Evolutionary conservation across 1,284 basidiomycete species (phyloP), one percentile per base, ranked within the genome.

Genomic region (Trichosporon sp.): DNA sequence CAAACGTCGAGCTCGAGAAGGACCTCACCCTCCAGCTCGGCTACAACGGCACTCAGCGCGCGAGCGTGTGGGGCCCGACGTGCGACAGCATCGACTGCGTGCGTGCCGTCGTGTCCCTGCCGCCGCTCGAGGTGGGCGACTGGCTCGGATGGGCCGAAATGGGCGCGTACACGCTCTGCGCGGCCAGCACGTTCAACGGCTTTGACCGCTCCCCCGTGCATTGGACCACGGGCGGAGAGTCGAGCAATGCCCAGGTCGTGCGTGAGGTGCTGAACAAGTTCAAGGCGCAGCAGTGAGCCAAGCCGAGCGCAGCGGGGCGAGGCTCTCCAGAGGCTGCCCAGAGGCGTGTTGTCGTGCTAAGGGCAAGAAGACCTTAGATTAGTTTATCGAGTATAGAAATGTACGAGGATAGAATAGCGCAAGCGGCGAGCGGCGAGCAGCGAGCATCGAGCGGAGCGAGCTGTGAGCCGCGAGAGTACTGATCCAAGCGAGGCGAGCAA

Each of bases 141-240:
- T 97, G 94, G 94, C 87, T 97, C 7, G 91, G 91, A 6, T 96
- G 94, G 86, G 89, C 90, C 68, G 90, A 92, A 78, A 96, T 97
- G 94, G 94, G 94, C 54, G 94, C 94, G 12, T 97, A 97, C 84
- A 96, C 94, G 16, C 87, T 94, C 74, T 96, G 92, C 78, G 94
- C 94, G 0, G 92, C 94, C 21, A 92, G 90, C 83, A 89, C 90
- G 78, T 95, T 94, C 86, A 95, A 95, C 79, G 94, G 93, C 12
- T 81, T 84, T 66, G 77, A 77, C 64, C 73, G 75, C 56, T 79
- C 79, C 16, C 77, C 77, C 8, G 79, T 83, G 2, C 76, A 78
- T 70, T 84, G 81, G 79, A 84, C 84, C 21, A 83, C 82, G 14
- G 83, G 83, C 19, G 81, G 81, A 8, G 46, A 67, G 32, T 31